Percentiles rank a stretch among this genome's conserved stretches.
Evolutionary conservation across 2,329 filamentous ascomycete species (phyloP).

Genomic region (Phyllosticta ampelicida): DNA sequence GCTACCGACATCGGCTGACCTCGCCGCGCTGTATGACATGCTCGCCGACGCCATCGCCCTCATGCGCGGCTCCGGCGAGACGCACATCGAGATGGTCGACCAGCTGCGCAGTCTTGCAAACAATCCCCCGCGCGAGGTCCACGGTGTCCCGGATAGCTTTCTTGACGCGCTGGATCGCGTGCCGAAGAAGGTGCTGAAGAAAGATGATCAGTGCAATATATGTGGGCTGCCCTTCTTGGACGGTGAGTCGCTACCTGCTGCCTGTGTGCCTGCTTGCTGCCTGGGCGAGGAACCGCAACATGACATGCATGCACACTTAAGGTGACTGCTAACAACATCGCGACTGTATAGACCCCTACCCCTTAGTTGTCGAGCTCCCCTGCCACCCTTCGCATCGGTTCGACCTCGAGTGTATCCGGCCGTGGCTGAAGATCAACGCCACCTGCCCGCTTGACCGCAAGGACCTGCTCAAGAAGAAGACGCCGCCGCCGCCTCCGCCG

Average conservation of each 20-base stretch:
- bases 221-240: constrained; percentile 51
- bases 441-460: constrained; percentile 53
- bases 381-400: constrained; percentile 53
- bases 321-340: constrained; percentile 4
- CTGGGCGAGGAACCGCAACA: too few relatives aligned
- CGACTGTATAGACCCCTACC: constrained; percentile 39
- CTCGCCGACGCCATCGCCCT: constrained; percentile 51
- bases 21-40: constrained; percentile 48
- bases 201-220: constrained; percentile 46
- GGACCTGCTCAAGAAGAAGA: constrained; percentile 44
- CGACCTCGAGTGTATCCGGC: constrained; percentile 54
- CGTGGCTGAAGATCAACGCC: constrained; percentile 53
- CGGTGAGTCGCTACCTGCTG: constrained; percentile 25
- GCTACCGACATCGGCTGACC: constrained; percentile 48
- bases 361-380: constrained; percentile 52
- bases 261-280: background rate
- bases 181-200: constrained; percentile 43
- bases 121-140: constrained; percentile 44
- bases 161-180: constrained; percentile 50
- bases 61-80: constrained; percentile 35
- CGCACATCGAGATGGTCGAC: constrained; percentile 35
- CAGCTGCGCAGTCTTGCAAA: constrained; percentile 45
- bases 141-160: constrained; percentile 52
- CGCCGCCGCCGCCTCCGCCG: constrained; percentile 21
- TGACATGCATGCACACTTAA: background rate